Evolutionary conservation across 1,139 yeast genomes (phyloP).

Genomic region (Hansenula sp.): DNA sequence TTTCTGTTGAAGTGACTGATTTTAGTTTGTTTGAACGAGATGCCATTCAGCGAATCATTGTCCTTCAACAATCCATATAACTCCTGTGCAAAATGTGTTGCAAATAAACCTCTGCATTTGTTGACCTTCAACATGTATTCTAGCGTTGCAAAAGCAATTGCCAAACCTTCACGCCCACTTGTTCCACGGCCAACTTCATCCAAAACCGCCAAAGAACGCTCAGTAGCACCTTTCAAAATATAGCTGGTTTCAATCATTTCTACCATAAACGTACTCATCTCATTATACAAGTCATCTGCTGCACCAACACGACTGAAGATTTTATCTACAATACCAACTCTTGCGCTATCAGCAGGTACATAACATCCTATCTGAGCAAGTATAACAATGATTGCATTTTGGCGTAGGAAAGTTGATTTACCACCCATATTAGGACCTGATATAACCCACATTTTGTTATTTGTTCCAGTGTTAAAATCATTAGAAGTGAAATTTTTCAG

Average conservation of each 20-base stretch:
- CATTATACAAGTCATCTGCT: conserved; percentile 82
- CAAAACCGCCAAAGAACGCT: conserved; percentile 73
- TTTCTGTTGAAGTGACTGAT: conserved; percentile 31
- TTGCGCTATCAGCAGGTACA: conserved; percentile 77
- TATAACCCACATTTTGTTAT: conserved; percentile 56
- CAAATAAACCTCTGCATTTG: conserved; percentile 76
- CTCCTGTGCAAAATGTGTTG: conserved; percentile 88
- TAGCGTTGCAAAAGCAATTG: conserved; percentile 83
- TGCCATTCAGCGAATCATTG: conserved; percentile 22
- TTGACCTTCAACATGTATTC: conserved; percentile 50
- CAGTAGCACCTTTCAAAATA: conserved; percentile 73
- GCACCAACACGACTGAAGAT: conserved; percentile 89
- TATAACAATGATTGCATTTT: conserved; percentile 78
- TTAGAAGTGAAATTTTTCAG: conserved; percentile 57
- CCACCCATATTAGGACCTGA: conserved; percentile 99
- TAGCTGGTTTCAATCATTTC: conserved; percentile 95
- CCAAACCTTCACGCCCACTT: conserved; percentile 81
- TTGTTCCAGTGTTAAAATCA: conserved; percentile 42
- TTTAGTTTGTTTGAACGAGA: conserved; percentile 35
- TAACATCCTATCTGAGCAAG: conserved; percentile 87
- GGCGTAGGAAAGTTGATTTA: conserved; percentile 84
- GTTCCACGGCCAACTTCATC: conserved; percentile 99
- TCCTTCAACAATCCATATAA: conserved; percentile 37
- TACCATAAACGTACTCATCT: conserved; percentile 93
- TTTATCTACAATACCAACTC: conserved; percentile 76